Conservation (phyloP, 305 asterid species). For the Plantago lanceolata region DNA sequence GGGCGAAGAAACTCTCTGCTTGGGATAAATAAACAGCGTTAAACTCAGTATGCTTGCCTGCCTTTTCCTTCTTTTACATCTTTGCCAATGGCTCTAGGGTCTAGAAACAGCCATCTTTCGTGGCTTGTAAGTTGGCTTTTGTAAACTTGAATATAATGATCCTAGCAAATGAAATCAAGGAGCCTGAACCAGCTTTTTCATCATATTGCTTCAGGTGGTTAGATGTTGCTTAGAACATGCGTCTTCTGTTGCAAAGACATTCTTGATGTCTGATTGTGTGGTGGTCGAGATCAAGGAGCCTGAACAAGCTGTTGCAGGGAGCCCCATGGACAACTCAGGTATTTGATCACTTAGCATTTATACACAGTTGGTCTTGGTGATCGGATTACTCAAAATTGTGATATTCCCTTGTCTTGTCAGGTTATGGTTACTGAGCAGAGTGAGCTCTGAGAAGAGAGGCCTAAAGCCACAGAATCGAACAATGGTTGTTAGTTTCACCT, state of each 20-base stretch:
- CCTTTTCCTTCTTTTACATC: neutral
- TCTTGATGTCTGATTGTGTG: constrained; percentile 95
- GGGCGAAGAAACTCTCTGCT: too few relatives aligned
- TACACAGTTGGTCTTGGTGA: neutral
- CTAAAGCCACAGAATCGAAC: neutral
- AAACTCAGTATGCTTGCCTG: neutral
- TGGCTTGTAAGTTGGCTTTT: neutral
- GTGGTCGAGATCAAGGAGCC: constrained; percentile 95
- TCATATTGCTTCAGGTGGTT: constrained; percentile 54
- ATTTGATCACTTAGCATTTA: constrained; percentile 3
- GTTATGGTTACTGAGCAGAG: constrained; percentile 24
- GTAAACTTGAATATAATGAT: neutral
- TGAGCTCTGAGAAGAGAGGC: neutral
- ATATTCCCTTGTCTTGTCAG: constrained; percentile 10
- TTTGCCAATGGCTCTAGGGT: neutral
- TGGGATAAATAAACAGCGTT: too few relatives aligned
- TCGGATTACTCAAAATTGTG: neutral
- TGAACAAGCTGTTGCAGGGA: constrained; percentile 59
- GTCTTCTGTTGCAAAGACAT: constrained; percentile 90
- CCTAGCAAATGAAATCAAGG: neutral
- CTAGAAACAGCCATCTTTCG: neutral
- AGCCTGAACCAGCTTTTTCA: neutral
- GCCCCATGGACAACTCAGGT: constrained; percentile 98
- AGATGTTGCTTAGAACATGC: constrained; percentile 97
- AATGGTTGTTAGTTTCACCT: neutral